phyloP scores from a whole-genome alignment of 1,284 basidiomycete species.

The Athelia sp. region DNA sequence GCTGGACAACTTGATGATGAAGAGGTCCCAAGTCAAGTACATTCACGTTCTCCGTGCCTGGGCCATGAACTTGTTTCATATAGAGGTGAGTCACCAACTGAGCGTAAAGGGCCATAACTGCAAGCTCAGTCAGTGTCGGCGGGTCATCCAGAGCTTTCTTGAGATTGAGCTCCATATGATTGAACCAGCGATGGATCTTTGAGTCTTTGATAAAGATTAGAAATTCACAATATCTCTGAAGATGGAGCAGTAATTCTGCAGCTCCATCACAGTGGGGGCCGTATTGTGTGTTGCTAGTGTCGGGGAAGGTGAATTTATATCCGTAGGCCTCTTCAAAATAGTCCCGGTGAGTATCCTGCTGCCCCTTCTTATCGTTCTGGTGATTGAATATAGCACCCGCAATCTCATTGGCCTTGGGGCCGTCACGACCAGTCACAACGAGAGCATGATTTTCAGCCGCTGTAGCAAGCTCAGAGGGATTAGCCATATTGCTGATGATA shows the following conservation, averaged over 20 bases:
- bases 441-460: constrained; percentile 9
- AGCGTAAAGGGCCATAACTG: constrained; percentile 6
- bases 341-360: constrained; percentile 12
- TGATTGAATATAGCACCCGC: constrained; percentile 21
- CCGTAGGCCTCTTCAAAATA: constrained; percentile 2
- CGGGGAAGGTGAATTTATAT: neutral
- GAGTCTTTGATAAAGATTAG: neutral
- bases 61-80: constrained; percentile 6
- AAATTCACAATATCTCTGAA: neutral
- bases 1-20: constrained; percentile 7
- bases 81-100: constrained; percentile 7
- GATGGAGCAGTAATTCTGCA: constrained; percentile 1
- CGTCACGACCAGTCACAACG: constrained; percentile 15
- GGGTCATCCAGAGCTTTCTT: constrained; percentile 7
- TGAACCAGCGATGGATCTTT: neutral
- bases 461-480: constrained; percentile 7
- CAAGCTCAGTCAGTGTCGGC: constrained; percentile 9
- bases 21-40: constrained; percentile 8
- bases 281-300: neutral
- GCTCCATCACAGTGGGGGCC: neutral
- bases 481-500: constrained; percentile 1
- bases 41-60: constrained; percentile 2
- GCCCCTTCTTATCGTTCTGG: constrained; percentile 25
- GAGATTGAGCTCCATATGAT: constrained; percentile 5
- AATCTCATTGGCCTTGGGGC: constrained; percentile 19